Evolutionary conservation across 768 basidiomycete species (phyloP), one percentile per base, ranked within the genome.

Genomic region (Amanita jacksonii): DNA sequence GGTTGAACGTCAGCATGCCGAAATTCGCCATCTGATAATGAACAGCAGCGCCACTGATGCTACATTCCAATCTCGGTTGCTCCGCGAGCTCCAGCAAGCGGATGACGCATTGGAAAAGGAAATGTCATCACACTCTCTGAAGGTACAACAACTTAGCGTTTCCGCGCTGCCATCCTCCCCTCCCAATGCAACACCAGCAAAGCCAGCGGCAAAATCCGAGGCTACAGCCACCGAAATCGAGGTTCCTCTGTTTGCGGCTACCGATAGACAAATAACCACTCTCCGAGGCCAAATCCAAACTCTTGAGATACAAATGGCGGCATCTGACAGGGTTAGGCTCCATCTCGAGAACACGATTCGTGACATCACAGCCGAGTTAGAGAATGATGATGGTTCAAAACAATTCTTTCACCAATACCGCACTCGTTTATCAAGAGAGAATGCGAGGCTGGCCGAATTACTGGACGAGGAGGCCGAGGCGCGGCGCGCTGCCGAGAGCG

Each of bases 1-100:
- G 36, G 71, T 85, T 23, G 76, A 78, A 51, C 72, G 70, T 12
- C 81, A 85, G 43, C 82, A 84, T 54, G 72, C 72, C n/a, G 83
- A 86, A 49, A 73, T 86, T 32, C 76, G 81, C 4, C 67, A 74
- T n/a, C 65, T 85, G 18, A 73, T 85, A 43, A 66, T 74, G 62
- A 66, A 66, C 35, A 72, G 69, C 39, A 69, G 69, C 8, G 72
- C 79, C 7, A 67, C 70, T 28, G 83, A 84, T 48, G 72, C 72
- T 25, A 63, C 69, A 3, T 79, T 85, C 68, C 77, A 80, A 39
- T 64, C 70, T 16, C 72, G 74, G 13, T 61, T 86, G 4, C 62
- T 85, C 18, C 71, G 69, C 23, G 81, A 85, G 52, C 68, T 86
- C 24, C 72, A 81, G 52, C 58, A 67, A 6, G 70, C 73, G 0